These are phyloP conservation scores for Adansonia rubrostipa DNA, from an alignment of 441 rosid genomes.

Conservation along the genomic window DNA sequence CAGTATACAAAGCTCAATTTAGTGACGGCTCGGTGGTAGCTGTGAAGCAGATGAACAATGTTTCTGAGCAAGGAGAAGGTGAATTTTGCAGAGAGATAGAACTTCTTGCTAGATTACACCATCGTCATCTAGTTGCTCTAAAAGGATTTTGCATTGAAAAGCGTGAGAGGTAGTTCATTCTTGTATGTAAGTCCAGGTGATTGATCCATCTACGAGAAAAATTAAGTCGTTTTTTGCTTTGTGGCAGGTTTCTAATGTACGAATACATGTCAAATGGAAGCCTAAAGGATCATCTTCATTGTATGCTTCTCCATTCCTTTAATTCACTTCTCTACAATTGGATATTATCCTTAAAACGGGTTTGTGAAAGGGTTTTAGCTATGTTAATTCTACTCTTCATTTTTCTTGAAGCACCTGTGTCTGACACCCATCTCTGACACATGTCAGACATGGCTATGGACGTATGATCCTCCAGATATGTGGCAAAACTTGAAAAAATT, in stretches of 20 bases:
- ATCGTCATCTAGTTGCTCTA: constrained; percentile 89
- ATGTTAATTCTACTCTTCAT: no score
- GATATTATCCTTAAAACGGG: background rate
- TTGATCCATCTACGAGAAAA: background rate
- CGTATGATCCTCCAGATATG: no score
- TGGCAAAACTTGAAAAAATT: no score
- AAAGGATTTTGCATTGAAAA: constrained; percentile 85
- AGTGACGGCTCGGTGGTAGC: constrained; percentile 69
- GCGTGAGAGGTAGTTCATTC: constrained; percentile 64
- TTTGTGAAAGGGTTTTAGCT: background rate
- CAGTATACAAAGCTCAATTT: constrained; percentile 79
- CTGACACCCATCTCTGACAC: no score
- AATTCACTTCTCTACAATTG: background rate
- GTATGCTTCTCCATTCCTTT: constrained; percentile 52
- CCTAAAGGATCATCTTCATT: constrained; percentile 81
- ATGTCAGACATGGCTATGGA: no score
- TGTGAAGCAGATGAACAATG: constrained; percentile 78
- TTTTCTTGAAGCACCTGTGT: no score
- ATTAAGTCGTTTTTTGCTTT: constrained; percentile 23
- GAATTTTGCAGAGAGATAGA: constrained; percentile 91
- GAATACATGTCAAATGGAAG: constrained; percentile 94
- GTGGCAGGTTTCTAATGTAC: constrained; percentile 82
- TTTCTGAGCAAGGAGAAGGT: constrained; percentile 70
- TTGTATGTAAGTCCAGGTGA: background rate
- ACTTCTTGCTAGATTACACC: constrained; percentile 92